Evolutionary conservation across 176 grass and related monocot genomes (phyloP).

Genomic region (Guadua angustifolia): DNA sequence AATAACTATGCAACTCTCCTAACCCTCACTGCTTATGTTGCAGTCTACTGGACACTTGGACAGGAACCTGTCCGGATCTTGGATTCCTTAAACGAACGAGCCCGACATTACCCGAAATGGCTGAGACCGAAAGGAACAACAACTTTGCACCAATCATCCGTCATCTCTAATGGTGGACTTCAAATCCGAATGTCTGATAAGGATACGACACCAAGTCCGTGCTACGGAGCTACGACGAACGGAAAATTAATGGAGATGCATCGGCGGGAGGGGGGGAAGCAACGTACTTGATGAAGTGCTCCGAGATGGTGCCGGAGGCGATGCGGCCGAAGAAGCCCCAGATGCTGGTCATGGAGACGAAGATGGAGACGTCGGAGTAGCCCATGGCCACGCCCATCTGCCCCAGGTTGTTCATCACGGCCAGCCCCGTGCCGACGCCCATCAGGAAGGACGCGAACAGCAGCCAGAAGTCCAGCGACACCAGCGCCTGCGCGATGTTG

Average conservation of each 20-base stretch:
- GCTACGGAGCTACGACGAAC: not conserved
- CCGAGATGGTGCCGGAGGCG: constrained; percentile 84
- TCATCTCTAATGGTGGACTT: not conserved
- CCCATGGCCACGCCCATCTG: constrained; percentile 96
- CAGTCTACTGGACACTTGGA: no score
- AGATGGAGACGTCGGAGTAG: constrained; percentile 84
- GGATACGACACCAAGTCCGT: constrained; percentile 9
- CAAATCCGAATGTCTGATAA: not conserved
- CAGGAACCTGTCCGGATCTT: not conserved
- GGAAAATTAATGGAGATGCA: not conserved
- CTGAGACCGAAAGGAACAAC: no score
- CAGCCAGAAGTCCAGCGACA: constrained; percentile 81
- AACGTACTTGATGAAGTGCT: constrained; percentile 92
- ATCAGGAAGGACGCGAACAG: constrained; percentile 83
- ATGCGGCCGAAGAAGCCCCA: constrained; percentile 98
- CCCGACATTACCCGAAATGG: not conserved
- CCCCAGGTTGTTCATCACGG: constrained; percentile 98
- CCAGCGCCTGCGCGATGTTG: constrained; percentile 72
- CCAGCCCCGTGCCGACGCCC: constrained; percentile 86
- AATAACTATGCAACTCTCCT: no score
- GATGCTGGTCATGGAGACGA: constrained; percentile 95
- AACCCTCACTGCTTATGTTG: no score
- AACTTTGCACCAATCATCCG: not conserved
- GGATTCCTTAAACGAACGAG: not conserved
- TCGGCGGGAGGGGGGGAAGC: not conserved